Evolutionary conservation across 1,284 basidiomycete genomes (phyloP), one percentile per base, ranked within the genome.

Genomic region (Apiotrichum akiyoshidainum): DNA sequence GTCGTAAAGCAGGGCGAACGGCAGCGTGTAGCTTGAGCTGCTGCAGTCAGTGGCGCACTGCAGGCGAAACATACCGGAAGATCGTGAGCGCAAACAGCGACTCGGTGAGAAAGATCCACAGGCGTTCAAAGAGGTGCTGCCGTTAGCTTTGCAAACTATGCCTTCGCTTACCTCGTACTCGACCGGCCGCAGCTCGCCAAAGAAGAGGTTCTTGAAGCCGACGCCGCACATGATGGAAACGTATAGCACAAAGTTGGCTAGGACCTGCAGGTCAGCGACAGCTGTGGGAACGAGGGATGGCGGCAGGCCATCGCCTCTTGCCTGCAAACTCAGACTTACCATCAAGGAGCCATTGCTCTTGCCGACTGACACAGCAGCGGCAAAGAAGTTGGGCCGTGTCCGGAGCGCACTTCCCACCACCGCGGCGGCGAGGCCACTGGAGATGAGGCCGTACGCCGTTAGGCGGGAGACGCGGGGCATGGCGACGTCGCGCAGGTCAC

Each of bases 101-200:
- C 75, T 99, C 95, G 1, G 94, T 98, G 55, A 98, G 85, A 77
- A 96, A 96, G 80, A 95, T 94, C 95, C 96, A 98, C 46, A 92
- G 83, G 61, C 91, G 84, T 73, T 99, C 95, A 76, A 96, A 96
- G 1, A 99, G 82, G 47, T 94, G 88, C 46, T 57, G 56, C 91
- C 71, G 61, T 47, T 16, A 48, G 34, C 33, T 21, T n/a, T 14
- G 21, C 52, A 6, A 2, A 5, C 34, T 12, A 21, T 26, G 37
- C 72, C 84, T 2, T 10, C 1, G 11, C 46, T 48, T 72, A 92
- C 93, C 84, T 99, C 96, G 48, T 97, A 83, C 79, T 99, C 96
- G 58, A 88, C 86, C 9, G 92, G 81, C 50, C 94, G 83, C 54
- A 99, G 81, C 19, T 87, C 80, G 5, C 96, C 96, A 78, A 99